These are phyloP conservation scores for Auxenochlorella pyrenoidosa DNA, from an alignment of 139 green algal species.

Conservation along the genomic window DNA sequence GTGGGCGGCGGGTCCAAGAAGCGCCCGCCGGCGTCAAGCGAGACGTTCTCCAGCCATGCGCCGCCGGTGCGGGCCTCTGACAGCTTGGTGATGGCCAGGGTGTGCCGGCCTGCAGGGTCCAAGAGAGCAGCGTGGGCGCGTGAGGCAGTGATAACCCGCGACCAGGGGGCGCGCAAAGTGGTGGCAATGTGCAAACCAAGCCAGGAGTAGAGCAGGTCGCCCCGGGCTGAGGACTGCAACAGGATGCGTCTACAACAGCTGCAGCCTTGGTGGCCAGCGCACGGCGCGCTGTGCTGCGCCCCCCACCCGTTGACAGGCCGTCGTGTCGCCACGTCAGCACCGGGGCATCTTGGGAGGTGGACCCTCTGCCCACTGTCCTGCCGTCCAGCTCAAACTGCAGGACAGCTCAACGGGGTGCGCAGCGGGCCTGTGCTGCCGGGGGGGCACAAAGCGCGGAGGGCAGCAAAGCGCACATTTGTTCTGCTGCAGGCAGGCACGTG, in stretches of 20 bases:
- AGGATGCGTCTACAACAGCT: too few relatives aligned
- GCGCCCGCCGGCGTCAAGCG: background rate
- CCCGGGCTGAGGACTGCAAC: too few relatives aligned
- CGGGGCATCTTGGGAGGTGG: background rate
- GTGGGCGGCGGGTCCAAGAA: slow-evolving; percentile 18
- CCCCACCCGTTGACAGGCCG: background rate
- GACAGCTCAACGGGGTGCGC: background rate
- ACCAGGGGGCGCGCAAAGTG: too few relatives aligned
- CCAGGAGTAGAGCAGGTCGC: too few relatives aligned
- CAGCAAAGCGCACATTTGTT: too few relatives aligned
- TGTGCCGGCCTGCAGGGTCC: background rate
- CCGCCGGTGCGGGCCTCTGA: background rate
- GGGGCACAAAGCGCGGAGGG: too few relatives aligned
- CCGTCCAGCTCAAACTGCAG: slow-evolving; percentile 15
- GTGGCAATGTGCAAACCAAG: too few relatives aligned
- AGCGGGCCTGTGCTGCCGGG: too few relatives aligned
- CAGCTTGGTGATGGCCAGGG: slow-evolving; percentile 10
- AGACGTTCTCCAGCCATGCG: background rate
- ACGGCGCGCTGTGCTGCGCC: too few relatives aligned
- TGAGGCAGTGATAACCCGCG: too few relatives aligned
- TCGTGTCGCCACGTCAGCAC: background rate
- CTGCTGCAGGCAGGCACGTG: too few relatives aligned
- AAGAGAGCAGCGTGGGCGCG: background rate
- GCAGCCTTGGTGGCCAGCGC: too few relatives aligned
- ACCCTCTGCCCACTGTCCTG: background rate